Conservation (phyloP, 2,329 filamentous ascomycete species). For the Alternaria ventricosa region DNA sequence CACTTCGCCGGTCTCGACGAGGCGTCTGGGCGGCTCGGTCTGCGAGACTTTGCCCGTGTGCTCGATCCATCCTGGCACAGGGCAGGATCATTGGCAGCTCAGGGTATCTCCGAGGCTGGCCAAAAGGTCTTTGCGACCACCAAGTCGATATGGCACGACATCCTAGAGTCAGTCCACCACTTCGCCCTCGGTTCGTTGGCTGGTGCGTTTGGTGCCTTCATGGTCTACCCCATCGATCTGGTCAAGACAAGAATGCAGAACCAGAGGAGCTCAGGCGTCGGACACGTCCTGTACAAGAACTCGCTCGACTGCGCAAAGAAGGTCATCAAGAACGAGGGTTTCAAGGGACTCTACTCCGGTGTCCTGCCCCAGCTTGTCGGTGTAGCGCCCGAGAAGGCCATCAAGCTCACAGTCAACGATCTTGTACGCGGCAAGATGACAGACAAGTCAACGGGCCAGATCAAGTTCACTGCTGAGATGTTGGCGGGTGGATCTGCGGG, state of each 20-base stretch:
- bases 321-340: conserved; percentile 89
- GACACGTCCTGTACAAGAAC: conserved; percentile 93
- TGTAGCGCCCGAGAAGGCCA: conserved; percentile 98
- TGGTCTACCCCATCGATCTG: conserved; percentile 98
- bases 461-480: conserved; percentile 75
- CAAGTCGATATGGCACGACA: conserved; percentile 65
- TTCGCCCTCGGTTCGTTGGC: conserved; percentile 88
- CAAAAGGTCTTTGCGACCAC: conserved; percentile 63
- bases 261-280: conserved; percentile 78
- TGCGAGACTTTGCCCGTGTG: conserved; percentile 90
- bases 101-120: conserved; percentile 54
- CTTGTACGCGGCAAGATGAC: conserved; percentile 79
- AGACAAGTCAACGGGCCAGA: conserved; percentile 74
- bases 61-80: conserved; percentile 91
- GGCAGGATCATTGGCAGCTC: conserved; percentile 60
- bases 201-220: conserved; percentile 97
- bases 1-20: conserved; percentile 95
- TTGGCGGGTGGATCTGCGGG: conserved; percentile 88
- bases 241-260: conserved; percentile 99
- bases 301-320: conserved; percentile 94
- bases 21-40: conserved; percentile 80
- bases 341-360: conserved; percentile 89
- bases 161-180: conserved; percentile 84
- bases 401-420: conserved; percentile 98
- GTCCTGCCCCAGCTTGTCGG: conserved; percentile 94